Evolutionary conservation across 495 filamentous ascomycete species (phyloP).

Genomic region (Neurospora sp.): DNA sequence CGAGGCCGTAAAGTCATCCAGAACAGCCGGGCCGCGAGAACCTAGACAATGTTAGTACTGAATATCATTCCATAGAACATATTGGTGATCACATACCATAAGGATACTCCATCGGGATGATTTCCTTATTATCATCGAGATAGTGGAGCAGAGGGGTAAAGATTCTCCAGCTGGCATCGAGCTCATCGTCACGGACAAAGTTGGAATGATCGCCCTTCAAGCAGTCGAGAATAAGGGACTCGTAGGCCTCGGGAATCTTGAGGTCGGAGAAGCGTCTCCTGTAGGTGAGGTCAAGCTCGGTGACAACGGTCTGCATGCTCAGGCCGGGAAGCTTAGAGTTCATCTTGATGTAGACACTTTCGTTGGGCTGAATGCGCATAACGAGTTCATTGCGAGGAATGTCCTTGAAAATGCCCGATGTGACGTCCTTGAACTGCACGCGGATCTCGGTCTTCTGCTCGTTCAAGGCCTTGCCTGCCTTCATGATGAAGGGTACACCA

Average conservation of each 20-base stretch:
- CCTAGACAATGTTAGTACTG: conserved; percentile 42
- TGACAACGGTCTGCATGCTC: conserved; percentile 99
- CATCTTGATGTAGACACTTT: conserved; percentile 99
- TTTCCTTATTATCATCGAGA: conserved; percentile 97
- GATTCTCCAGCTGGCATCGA: conserved; percentile 97
- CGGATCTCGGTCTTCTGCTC: conserved; percentile 99
- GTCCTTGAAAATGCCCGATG: conserved; percentile 99
- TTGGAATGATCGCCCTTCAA: conserved; percentile 99
- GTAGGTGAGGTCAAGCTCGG: conserved; percentile 97
- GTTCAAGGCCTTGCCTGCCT: conserved; percentile 97
- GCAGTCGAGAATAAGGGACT: conserved; percentile 92
- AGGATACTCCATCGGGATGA: conserved; percentile 98
- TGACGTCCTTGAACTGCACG: conserved; percentile 99
- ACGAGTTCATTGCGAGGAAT: conserved; percentile 99
- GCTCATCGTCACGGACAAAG: conserved; percentile 97
- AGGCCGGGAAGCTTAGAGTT: conserved; percentile 98
- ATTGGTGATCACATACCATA: conserved; percentile 64
- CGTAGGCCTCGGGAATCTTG: conserved; percentile 99
- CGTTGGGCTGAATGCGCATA: conserved; percentile 98
- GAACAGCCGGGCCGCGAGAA: conserved; percentile 88
- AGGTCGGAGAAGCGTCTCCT: conserved; percentile 96
- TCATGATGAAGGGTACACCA: conserved; percentile 97
- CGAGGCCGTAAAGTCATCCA: conserved; percentile 96
- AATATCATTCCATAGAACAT: background rate
- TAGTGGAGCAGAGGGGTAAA: conserved; percentile 97